Percentiles rank a stretch among this genome's conserved stretches.
These are phyloP conservation scores for Fragaria ananassa DNA, from an alignment of 306 rosid species.

Conservation along the genomic window DNA sequence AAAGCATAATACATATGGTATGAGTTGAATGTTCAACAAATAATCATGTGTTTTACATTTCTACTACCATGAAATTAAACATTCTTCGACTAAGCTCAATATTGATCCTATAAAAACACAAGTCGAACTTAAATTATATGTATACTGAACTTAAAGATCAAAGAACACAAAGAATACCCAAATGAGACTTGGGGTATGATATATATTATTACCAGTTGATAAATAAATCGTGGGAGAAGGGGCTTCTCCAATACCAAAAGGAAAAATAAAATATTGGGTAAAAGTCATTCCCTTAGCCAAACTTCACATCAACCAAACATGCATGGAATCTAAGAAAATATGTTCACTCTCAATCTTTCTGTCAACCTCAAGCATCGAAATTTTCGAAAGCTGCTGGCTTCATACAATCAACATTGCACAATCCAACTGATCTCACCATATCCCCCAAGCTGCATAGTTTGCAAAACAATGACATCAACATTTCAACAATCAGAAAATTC, in stretches of 20 bases:
- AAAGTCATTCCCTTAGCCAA: conserved; percentile 16
- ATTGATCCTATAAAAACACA: no score
- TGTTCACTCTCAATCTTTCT: conserved; percentile 7
- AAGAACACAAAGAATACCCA: neutral
- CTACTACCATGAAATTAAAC: no score
- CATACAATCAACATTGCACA: conserved; percentile 64
- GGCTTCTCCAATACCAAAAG: neutral
- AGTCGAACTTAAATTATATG: neutral
- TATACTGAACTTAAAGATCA: neutral
- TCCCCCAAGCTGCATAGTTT: conserved; percentile 51
- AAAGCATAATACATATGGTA: no score
- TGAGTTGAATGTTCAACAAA: no score
- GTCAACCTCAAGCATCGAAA: conserved; percentile 35
- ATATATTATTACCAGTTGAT: neutral
- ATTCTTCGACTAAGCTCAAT: no score
- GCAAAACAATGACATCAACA: conserved; percentile 12
- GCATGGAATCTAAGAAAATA: conserved; percentile 16
- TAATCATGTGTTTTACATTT: neutral
- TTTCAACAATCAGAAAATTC: conserved; percentile 14
- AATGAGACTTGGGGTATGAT: neutral
- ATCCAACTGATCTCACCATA: conserved; percentile 69
- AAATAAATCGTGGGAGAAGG: neutral
- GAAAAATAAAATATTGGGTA: neutral
- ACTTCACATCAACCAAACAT: conserved; percentile 29
- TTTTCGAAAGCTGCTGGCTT: conserved; percentile 38